A percentile compares a stretch with the other conserved stretches of the same genome.
phyloP scores from a whole-genome alignment of 306 rosid species.

The Sphenostylis stenocarpa region DNA sequence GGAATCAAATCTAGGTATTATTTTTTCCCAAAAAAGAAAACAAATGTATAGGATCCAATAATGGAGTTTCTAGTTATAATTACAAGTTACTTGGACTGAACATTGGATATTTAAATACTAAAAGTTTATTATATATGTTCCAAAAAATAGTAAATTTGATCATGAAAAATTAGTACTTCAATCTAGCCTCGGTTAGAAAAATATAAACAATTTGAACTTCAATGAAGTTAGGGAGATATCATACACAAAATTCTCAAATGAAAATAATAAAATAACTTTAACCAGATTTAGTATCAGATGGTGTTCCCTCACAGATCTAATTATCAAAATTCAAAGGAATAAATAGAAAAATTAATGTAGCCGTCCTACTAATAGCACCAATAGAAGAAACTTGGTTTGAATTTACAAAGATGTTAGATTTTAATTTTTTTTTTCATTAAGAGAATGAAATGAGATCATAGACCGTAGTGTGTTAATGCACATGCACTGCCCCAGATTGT shows the following conservation, averaged over 20 bases:
- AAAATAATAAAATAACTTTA: neutral
- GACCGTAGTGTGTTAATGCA: neutral
- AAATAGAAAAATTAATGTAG: slow-evolving; percentile 10
- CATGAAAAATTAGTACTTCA: neutral
- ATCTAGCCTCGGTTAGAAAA: neutral
- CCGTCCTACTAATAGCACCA: slow-evolving; percentile 23
- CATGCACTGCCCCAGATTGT: neutral
- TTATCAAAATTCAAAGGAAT: slow-evolving; percentile 9
- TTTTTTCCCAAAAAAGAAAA: neutral
- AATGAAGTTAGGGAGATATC: neutral
- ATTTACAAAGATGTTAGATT: neutral
- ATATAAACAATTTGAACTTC: neutral
- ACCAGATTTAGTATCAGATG: no score
- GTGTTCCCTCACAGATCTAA: neutral
- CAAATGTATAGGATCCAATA: neutral
- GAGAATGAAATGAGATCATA: neutral
- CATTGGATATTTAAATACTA: neutral
- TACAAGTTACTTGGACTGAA: neutral
- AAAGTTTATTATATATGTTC: neutral
- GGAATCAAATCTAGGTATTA: neutral
- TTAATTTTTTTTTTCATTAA: neutral
- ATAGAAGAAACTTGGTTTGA: neutral
- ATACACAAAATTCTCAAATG: neutral
- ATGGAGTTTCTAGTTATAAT: neutral
- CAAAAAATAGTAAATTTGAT: neutral